Percentiles rank a stretch among this genome's conserved stretches.
phyloP scores from a whole-genome alignment of 768 basidiomycete genomes.

The Amanita thiersii region DNA sequence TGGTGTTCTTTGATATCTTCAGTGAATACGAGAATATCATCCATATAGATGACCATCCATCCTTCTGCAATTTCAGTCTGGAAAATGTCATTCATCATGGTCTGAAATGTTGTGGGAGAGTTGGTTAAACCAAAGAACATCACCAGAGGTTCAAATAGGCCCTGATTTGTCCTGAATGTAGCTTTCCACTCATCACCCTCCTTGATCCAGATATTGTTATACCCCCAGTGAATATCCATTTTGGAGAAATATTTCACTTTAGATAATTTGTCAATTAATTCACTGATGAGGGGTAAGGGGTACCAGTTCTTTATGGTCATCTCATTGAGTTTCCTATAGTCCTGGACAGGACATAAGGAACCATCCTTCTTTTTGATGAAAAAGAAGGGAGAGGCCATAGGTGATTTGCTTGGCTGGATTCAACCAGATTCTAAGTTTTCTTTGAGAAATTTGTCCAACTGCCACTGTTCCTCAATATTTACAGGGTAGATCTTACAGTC shows the following conservation, averaged over 20 bases:
- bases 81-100: slow-evolving; percentile 34
- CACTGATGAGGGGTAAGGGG: slow-evolving; percentile 24
- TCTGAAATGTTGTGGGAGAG: slow-evolving; percentile 24
- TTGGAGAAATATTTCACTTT: slow-evolving; percentile 21
- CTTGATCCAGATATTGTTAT: slow-evolving; percentile 32
- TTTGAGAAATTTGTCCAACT: too few species aligned
- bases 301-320: too few species aligned
- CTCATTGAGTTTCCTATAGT: too few species aligned
- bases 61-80: slow-evolving; percentile 17
- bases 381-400: too few species aligned
- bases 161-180: slow-evolving; percentile 27
- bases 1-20: too few species aligned
- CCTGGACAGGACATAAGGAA: too few species aligned
- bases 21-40: too few species aligned
- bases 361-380: too few species aligned
- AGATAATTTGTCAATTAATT: slow-evolving; percentile 21
- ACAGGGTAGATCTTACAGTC: too few species aligned
- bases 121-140: slow-evolving; percentile 34
- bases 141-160: slow-evolving; percentile 31
- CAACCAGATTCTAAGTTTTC: too few species aligned
- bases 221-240: slow-evolving; percentile 31
- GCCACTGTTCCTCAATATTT: too few species aligned
- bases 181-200: slow-evolving; percentile 38
- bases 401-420: too few species aligned
- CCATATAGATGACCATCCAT: slow-evolving; percentile 28